Percentiles rank a stretch among this genome's conserved stretches.
These are phyloP conservation scores for Neobulgaria alba DNA, from an alignment of 2,329 filamentous ascomycete genomes.

Conservation along the genomic window DNA sequence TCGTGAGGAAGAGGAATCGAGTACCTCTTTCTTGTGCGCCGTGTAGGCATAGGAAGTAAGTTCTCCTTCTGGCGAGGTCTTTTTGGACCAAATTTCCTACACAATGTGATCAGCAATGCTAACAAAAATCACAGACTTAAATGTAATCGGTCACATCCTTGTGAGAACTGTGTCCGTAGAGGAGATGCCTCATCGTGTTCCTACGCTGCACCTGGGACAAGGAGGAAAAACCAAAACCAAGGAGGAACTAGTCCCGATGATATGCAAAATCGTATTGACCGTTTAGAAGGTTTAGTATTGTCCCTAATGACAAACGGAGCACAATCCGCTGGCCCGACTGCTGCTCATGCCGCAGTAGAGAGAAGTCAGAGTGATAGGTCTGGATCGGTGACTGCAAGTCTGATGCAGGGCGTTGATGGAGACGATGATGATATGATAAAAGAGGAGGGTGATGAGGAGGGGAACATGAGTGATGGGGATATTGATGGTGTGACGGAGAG, in stretches of 20 bases:
- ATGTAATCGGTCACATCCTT: conserved; percentile 86
- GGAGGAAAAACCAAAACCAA: conserved; percentile 65
- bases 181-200: conserved; percentile 74
- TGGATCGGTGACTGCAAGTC: conserved; percentile 15
- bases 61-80: conserved; percentile 14
- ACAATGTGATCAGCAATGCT: conserved; percentile 20
- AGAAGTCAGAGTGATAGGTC: conserved; percentile 31
- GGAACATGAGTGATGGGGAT: conserved; percentile 55
- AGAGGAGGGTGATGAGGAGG: conserved; percentile 46
- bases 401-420: conserved; percentile 38
- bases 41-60: conserved; percentile 84
- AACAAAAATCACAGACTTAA: conserved; percentile 53
- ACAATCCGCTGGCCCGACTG: conserved; percentile 52
- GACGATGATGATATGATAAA: conserved; percentile 50
- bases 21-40: conserved; percentile 87
- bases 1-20: conserved; percentile 86
- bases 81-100: not conserved
- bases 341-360: conserved; percentile 38
- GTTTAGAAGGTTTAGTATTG: conserved; percentile 83
- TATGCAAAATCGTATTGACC: conserved; percentile 97
- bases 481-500: conserved; percentile 64
- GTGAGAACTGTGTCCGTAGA: conserved; percentile 89
- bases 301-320: conserved; percentile 88
- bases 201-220: conserved; percentile 63
- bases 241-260: conserved; percentile 68